These are phyloP conservation scores for Nematocida sp. DNA, from an alignment of 371 early-diverging fungal species.

Conservation along the genomic window DNA sequence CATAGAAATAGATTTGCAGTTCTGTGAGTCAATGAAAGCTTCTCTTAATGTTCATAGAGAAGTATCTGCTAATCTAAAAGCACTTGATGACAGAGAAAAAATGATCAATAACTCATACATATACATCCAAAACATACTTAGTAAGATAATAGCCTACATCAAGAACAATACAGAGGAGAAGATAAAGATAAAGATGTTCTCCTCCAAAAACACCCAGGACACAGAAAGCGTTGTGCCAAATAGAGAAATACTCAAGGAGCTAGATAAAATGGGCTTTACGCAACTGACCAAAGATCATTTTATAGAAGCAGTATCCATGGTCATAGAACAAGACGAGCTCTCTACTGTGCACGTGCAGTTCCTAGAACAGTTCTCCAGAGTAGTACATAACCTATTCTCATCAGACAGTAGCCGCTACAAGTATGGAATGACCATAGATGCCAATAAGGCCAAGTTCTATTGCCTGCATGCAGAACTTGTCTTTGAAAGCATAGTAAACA, in stretches of 20 bases:
- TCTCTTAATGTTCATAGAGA: background rate
- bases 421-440: slow-evolving; percentile 14
- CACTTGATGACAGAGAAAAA: background rate
- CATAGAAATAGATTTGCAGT: slow-evolving; percentile 66
- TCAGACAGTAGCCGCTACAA: background rate
- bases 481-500: slow-evolving; percentile 57
- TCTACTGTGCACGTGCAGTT: background rate
- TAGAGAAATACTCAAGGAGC: slow-evolving; percentile 39
- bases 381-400: background rate
- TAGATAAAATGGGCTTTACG: slow-evolving; percentile 52
- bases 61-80: too few species aligned
- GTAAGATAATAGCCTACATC: background rate
- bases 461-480: slow-evolving; percentile 65
- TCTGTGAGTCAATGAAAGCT: background rate
- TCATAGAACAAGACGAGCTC: background rate
- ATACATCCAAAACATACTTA: background rate
- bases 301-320: background rate
- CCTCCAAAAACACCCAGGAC: background rate
- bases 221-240: slow-evolving; percentile 20
- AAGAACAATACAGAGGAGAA: slow-evolving; percentile 19
- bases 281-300: background rate
- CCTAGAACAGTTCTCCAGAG: background rate
- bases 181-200: slow-evolving; percentile 7
- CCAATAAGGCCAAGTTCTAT: slow-evolving; percentile 16
- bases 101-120: background rate